Base-by-base conservation (phyloP, 1,139 yeast species). In the Arxiozyma slooffiae region DNA sequence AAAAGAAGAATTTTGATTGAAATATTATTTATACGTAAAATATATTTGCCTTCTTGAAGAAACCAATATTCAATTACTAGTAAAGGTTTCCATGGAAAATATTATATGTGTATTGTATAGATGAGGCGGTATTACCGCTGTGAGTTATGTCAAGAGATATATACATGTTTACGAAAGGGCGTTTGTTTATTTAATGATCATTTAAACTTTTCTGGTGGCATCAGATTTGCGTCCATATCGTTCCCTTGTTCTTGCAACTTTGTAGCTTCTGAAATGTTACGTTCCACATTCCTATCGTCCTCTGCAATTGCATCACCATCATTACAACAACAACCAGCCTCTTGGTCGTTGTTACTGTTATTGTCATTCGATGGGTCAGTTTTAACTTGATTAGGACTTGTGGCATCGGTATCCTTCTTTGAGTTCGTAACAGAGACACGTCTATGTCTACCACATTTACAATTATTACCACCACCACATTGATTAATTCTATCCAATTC, bases 231-330 rank as follows among this genome's bases (percentile, higher is more conserved):
- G 46, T 64, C 65, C 68, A 64, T 64, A 48, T 55, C 60, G 18
- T 62, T 65, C 6, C 62, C 53, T 50, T 63, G 66, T 48, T 64
- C 67, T 46, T 59, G 63, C 36, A 55, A 47, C 50, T 53, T 62
- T 7, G 60, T 53, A 22, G 55, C 52, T 49, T 60, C 66, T 8
- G 54, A 50, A 11, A 60, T 55, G 24, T 57, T 54, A 37, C 59
- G 54, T 50, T 62, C 66, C 9, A 60, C 55, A 17, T 51, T 47
- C 41, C 53, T 53, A 22, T 62, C 64, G 22, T 54, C 50, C 8
- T 53, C 56, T 20, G 39, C 52, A 2, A 50, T 51, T 38, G 53
- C 53, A 16, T 48, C 49, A 20, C 18, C 44, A 11, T 23, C 7
- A 18, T 45, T 24, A 17, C 48, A 55, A 46, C 64, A 61, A 34